phyloP scores from a whole-genome alignment of 306 rosid genomes.

The Argentina anserina region DNA sequence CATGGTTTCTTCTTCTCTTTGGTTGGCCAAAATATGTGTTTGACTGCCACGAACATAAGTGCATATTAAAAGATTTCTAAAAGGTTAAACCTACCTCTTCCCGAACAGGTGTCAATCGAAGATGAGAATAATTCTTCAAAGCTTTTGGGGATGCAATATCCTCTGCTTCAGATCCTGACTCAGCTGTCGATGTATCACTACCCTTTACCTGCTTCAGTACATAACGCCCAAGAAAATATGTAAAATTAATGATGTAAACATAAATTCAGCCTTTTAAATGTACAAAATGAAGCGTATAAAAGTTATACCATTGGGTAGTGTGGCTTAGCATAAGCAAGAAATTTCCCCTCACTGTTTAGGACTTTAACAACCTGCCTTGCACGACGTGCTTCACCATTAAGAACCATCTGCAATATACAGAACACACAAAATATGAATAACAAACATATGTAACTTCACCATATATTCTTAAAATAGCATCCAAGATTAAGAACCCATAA shows the following conservation, averaged over 20 bases:
- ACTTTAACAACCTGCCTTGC: constrained; percentile 90
- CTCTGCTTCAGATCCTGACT: constrained; percentile 98
- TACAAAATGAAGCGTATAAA: background rate
- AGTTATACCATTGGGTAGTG: constrained; percentile 61
- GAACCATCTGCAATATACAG: constrained; percentile 66
- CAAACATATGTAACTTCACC: background rate
- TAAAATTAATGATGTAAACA: background rate
- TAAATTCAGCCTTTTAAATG: background rate
- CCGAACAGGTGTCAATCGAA: constrained; percentile 93
- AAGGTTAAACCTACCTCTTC: constrained; percentile 78
- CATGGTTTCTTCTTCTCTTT: background rate
- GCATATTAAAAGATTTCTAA: background rate
- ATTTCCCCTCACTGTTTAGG: constrained; percentile 82
- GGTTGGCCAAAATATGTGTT: background rate
- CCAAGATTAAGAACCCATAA: background rate
- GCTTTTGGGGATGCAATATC: constrained; percentile 86
- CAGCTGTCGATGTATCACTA: constrained; percentile 97
- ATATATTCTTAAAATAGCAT: background rate
- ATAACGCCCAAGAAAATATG: constrained; percentile 3
- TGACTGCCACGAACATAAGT: background rate
- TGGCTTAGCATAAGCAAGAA: constrained; percentile 87
- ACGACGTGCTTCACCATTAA: constrained; percentile 65
- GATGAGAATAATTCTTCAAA: constrained; percentile 67
- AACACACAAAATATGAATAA: constrained; percentile 25
- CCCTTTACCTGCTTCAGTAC: constrained; percentile 61